Evolutionary conservation across 139 green algal genomes (phyloP).

Genomic region (Haematococcus lacustris): DNA sequence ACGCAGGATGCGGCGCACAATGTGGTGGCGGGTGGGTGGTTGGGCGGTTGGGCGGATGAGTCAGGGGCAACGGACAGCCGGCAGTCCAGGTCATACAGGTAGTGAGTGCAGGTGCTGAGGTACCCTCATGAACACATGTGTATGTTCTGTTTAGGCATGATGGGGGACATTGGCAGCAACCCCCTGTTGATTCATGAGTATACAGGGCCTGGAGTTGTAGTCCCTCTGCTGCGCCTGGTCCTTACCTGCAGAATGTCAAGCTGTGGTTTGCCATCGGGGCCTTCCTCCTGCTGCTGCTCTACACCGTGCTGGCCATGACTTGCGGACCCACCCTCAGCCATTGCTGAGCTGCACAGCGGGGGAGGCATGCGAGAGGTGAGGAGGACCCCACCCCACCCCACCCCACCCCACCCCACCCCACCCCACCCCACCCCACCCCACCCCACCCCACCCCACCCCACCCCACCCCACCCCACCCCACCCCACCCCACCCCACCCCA

Average conservation of each 20-base stretch:
- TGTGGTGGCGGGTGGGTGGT: constrained; percentile 67
- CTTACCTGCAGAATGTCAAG: constrained; percentile 40
- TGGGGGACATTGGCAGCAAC: neutral
- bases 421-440: too few species aligned
- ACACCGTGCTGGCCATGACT: constrained; percentile 46
- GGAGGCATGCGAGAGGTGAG: too few species aligned
- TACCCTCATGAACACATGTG: neutral
- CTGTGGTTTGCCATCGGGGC: constrained; percentile 36
- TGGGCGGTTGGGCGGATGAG: neutral
- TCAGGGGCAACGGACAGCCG: constrained; percentile 5
- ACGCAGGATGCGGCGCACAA: constrained; percentile 38
- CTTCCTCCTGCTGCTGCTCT: constrained; percentile 39
- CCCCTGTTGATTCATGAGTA: neutral
- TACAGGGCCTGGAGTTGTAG: neutral
- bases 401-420: too few species aligned
- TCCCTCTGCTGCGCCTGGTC: neutral
- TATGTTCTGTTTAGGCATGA: neutral
- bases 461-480: too few species aligned
- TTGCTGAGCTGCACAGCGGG: constrained; percentile 10
- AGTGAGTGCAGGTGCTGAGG: neutral
- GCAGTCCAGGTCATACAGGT: neutral
- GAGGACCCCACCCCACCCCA: too few species aligned
- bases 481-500: too few species aligned
- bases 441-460: too few species aligned
- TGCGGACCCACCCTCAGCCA: constrained; percentile 48